phyloP scores from a whole-genome alignment of 164 flowering plant genomes.

The Liquidambar formosana region DNA sequence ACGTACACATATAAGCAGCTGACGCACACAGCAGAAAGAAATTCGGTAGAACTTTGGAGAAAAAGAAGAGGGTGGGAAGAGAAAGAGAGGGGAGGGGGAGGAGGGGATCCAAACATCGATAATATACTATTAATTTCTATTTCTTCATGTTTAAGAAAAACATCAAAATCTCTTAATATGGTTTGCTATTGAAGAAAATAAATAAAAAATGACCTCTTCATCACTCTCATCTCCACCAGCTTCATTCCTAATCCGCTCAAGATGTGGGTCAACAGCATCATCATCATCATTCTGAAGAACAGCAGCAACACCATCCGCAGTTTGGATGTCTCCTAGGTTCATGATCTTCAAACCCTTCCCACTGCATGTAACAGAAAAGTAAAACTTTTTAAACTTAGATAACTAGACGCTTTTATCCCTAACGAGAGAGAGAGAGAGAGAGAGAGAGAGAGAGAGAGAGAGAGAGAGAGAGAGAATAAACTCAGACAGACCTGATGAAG shows the following conservation, averaged over 20 bases:
- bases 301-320: slow-evolving; percentile 63
- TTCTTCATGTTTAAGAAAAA: not conserved
- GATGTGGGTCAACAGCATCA: slow-evolving; percentile 93
- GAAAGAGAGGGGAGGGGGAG: too few relatives aligned
- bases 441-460: not conserved
- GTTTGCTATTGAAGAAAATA: not conserved
- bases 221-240: slow-evolving; percentile 92
- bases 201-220: slow-evolving; percentile 66
- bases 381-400: not conserved
- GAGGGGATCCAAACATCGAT: not conserved
- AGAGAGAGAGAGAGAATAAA: not conserved
- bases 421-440: not conserved
- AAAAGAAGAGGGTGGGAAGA: too few relatives aligned
- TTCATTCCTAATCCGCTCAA: slow-evolving; percentile 80
- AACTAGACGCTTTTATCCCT: not conserved
- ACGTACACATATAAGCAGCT: too few relatives aligned
- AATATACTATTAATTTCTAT: not conserved
- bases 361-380: slow-evolving; percentile 34
- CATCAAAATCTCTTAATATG: not conserved
- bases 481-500: slow-evolving; percentile 69
- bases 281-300: slow-evolving; percentile 71
- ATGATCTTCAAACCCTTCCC: slow-evolving; percentile 83
- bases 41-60: too few relatives aligned
- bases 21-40: too few relatives aligned
- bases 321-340: slow-evolving; percentile 58